Base-by-base conservation (phyloP, 208 protist species). In the Angomonas deanei region DNA sequence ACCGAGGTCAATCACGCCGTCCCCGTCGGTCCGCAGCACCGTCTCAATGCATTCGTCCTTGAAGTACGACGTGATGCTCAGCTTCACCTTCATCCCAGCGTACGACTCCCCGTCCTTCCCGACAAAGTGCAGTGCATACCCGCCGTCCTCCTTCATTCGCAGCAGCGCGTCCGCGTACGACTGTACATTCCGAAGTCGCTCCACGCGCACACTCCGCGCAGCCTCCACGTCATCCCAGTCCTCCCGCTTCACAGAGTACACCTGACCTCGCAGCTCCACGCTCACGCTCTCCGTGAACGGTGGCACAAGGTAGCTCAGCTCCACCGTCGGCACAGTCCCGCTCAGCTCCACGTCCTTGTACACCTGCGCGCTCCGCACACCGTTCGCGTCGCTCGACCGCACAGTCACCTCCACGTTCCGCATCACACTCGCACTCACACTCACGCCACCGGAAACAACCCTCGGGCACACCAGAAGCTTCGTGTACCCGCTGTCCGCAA, bases 51-150 rank as follows among this genome's bases (percentile, higher is more conserved):
- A 5, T 23, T 24, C 55, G 21, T 6, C 2, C 28, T 4, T 10
- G 55, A 49, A 60, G 34, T 3, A 19, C 5, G 26, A 23, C n/a
- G 28, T 15, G 21, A 60, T 4, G 11, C 13, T n/a, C 3, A 60
- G 4, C 5, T 47, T 15, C 55, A 60, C 55, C 10, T 30, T 32
- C 33, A 32, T 32, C 33, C 31, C 5, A 15, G n/a, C 33, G 55
- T 60, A 60, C 55, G 55, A 23, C 55, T 60, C 55, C 11, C 55
- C 55, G 34, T 60, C 31, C 55, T 60, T 60, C 4, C 55, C 55
- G 1, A 60, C 34, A 8, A 60, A 30, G 23, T 60, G 33, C 32
- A 60, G 11, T 23, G 32, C 34, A 6, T 48, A 47, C n/a, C n/a
- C n/a, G 33, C 31, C 3, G 34, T 27, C 30, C 6, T 36, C 55